These are phyloP conservation scores for Osmozyma mogii DNA, from an alignment of 805 yeast genomes.

Conservation along the genomic window DNA sequence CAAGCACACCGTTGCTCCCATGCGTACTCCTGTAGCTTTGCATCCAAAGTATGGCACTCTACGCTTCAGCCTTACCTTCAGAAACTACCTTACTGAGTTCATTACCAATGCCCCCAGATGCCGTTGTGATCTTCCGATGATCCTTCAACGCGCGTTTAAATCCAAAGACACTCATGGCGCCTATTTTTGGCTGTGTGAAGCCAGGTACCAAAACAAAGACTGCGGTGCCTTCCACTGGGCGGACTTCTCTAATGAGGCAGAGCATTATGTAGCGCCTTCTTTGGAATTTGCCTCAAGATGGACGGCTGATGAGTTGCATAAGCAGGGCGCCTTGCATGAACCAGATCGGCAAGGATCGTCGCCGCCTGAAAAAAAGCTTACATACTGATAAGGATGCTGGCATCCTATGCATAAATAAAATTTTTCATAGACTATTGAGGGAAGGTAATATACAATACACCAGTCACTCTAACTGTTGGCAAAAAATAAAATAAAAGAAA, in stretches of 20 bases:
- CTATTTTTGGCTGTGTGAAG: constrained; percentile 63
- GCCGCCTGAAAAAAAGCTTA: no score
- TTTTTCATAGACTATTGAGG: no score
- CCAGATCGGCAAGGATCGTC: no score
- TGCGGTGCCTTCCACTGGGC: constrained; percentile 48
- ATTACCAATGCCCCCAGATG: constrained; percentile 35
- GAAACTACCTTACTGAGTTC: constrained; percentile 42
- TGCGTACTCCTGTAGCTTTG: constrained; percentile 27
- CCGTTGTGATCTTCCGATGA: constrained; percentile 42
- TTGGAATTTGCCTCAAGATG: constrained; percentile 33
- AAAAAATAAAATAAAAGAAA: no score
- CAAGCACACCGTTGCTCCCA: constrained; percentile 55
- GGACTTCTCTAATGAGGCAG: constrained; percentile 26
- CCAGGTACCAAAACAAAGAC: constrained; percentile 33
- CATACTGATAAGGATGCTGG: no score
- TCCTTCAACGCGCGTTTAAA: constrained; percentile 48
- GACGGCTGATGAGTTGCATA: constrained; percentile 40
- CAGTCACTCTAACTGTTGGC: no score
- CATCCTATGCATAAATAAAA: no score
- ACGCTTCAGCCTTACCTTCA: constrained; percentile 59
- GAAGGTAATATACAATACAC: no score
- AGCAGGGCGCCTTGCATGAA: no score
- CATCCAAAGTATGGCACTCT: constrained; percentile 43
- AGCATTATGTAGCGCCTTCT: constrained; percentile 25
- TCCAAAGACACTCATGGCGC: constrained; percentile 39